These are phyloP conservation scores for Diaporthe humulicola DNA, from an alignment of 2,329 filamentous ascomycete species.

Conservation along the genomic window DNA sequence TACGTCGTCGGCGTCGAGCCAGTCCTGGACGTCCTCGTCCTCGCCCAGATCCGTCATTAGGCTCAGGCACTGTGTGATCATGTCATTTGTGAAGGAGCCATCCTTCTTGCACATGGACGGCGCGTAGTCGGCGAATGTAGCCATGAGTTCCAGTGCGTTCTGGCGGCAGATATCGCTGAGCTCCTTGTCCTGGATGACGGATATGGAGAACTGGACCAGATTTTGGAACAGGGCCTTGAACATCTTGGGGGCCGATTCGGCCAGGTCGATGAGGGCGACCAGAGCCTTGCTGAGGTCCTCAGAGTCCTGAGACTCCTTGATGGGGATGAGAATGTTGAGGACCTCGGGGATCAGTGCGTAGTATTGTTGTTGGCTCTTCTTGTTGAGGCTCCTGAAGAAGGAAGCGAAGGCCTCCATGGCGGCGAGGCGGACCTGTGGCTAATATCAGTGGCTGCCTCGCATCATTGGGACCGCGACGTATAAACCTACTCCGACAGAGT, in stretches of 20 bases:
- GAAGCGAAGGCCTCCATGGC: slow-evolving; percentile 97
- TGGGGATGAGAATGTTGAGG: slow-evolving; percentile 91
- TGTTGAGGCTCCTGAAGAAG: slow-evolving; percentile 92
- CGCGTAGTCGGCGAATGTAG: slow-evolving; percentile 95
- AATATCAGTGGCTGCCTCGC: slow-evolving; percentile 39
- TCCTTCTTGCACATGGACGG: slow-evolving; percentile 97
- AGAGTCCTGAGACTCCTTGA: slow-evolving; percentile 92
- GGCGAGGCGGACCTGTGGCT: slow-evolving; percentile 81
- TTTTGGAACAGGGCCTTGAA: slow-evolving; percentile 96
- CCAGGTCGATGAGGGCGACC: slow-evolving; percentile 91
- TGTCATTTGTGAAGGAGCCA: slow-evolving; percentile 89
- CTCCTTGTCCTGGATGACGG: slow-evolving; percentile 96
- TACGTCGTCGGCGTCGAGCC: slow-evolving; percentile 92
- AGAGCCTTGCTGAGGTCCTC: slow-evolving; percentile 93
- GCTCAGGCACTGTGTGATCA: slow-evolving; percentile 98
- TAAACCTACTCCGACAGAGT: slow-evolving; percentile 77
- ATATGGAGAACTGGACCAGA: slow-evolving; percentile 91
- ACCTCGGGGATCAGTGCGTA: slow-evolving; percentile 89
- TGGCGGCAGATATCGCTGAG: slow-evolving; percentile 90
- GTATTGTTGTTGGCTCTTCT: slow-evolving; percentile 91
- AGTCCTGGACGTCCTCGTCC: slow-evolving; percentile 94
- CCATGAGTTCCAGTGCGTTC: slow-evolving; percentile 96
- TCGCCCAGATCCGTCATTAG: slow-evolving; percentile 97
- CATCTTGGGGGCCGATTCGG: slow-evolving; percentile 96
- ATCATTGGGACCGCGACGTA: background rate